phyloP scores from a whole-genome alignment of 352 stramenopile species.

The Blastocystis sp. region DNA sequence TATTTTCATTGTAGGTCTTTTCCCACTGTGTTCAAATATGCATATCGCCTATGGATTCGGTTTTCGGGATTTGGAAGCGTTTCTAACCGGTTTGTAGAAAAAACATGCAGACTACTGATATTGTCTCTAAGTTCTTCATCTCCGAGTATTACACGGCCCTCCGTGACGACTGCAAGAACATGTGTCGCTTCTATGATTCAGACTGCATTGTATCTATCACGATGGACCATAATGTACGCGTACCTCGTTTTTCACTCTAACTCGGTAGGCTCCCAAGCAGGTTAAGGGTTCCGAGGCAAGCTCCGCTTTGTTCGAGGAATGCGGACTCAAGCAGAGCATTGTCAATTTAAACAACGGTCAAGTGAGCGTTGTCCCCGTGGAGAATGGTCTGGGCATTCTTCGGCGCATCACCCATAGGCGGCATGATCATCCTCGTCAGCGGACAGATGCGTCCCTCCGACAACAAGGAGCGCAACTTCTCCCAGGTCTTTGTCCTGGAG shows the following conservation, averaged over 20 bases:
- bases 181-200: conserved; percentile 46
- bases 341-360: conserved; percentile 55
- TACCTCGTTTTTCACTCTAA: too few species aligned
- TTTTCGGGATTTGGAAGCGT: not conserved
- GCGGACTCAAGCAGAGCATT: not conserved
- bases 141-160: conserved; percentile 67
- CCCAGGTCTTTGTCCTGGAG: conserved; percentile 29
- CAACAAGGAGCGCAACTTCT: conserved; percentile 46
- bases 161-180: conserved; percentile 36
- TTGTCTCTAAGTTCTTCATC: conserved; percentile 73
- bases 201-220: conserved; percentile 62
- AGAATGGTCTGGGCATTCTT: not conserved
- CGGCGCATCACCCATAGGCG: not conserved
- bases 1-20: conserved; percentile 11
- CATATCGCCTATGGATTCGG: not conserved
- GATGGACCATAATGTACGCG: conserved; percentile 32
- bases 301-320: conserved; percentile 34
- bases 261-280: conserved; percentile 19
- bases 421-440: conserved; percentile 71
- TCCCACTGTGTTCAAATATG: not conserved
- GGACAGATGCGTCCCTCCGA: conserved; percentile 32
- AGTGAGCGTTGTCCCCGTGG: conserved; percentile 50
- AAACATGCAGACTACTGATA: conserved; percentile 70
- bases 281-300: not conserved
- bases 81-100: conserved; percentile 39